Conservation (phyloP, 78 protist species). For the Blattamonas nauphoetae region DNA sequence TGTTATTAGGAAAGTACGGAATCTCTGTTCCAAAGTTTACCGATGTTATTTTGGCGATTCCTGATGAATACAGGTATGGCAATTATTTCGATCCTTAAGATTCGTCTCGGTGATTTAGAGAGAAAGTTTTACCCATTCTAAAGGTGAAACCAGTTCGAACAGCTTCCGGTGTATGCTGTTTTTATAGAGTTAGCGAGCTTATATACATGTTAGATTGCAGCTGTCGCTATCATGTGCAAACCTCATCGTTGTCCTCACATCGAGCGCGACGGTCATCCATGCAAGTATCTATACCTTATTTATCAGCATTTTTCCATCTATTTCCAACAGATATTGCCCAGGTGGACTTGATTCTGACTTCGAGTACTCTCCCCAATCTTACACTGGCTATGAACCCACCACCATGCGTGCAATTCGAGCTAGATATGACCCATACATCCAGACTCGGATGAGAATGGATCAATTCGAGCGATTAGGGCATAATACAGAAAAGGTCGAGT, state of each 20-base stretch:
- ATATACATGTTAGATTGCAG: slow-evolving; percentile 53
- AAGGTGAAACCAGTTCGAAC: slow-evolving; percentile 86
- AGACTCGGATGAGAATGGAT: slow-evolving; percentile 64
- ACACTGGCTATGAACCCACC: slow-evolving; percentile 83
- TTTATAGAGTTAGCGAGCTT: neutral
- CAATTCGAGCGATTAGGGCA: slow-evolving; percentile 84
- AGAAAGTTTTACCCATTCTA: slow-evolving; percentile 56
- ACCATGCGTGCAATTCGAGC: slow-evolving; percentile 91
- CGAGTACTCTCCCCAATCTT: slow-evolving; percentile 72
- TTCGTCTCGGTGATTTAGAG: neutral
- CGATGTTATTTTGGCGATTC: slow-evolving; percentile 78
- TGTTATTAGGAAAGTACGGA: neutral
- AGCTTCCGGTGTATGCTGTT: slow-evolving; percentile 66
- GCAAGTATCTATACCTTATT: slow-evolving; percentile 35
- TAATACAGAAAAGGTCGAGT: slow-evolving; percentile 80
- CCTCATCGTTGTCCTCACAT: slow-evolving; percentile 93
- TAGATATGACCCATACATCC: slow-evolving; percentile 80
- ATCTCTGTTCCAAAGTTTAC: slow-evolving; percentile 49
- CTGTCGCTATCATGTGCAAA: slow-evolving; percentile 92
- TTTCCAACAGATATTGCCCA: slow-evolving; percentile 58
- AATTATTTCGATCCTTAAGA: neutral
- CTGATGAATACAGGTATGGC: slow-evolving; percentile 47
- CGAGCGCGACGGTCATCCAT: slow-evolving; percentile 73
- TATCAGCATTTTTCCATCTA: neutral
- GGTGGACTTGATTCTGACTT: slow-evolving; percentile 95